Percentiles rank a stretch among this genome's conserved stretches.
Evolutionary conservation across 768 basidiomycete genomes (phyloP).

Genomic region (Lentinula sp.): DNA sequence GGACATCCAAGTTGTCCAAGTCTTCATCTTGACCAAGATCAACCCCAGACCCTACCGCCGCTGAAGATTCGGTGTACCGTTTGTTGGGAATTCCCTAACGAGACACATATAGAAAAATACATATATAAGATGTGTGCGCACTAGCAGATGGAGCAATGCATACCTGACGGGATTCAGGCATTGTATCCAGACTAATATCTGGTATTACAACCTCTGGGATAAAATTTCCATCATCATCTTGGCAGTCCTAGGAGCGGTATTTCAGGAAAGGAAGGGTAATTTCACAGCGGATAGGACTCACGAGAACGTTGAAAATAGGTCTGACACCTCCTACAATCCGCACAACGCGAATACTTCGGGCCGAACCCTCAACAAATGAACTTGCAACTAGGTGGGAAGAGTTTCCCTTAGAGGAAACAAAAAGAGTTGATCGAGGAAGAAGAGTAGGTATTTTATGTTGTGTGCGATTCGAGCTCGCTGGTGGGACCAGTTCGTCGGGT

Average conservation of each 20-base stretch:
- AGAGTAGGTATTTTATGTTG: conserved; percentile 45
- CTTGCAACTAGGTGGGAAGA: conserved; percentile 38
- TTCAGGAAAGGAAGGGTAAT: conserved; percentile 1
- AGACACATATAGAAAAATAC: not conserved
- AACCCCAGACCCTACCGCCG: conserved; percentile 63
- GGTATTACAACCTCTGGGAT: conserved; percentile 44
- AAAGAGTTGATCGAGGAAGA: conserved; percentile 44
- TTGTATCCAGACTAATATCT: conserved; percentile 24
- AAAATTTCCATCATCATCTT: conserved; percentile 48
- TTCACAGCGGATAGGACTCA: conserved; percentile 26
- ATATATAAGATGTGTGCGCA: not conserved
- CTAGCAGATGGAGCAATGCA: not conserved
- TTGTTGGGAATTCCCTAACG: conserved; percentile 42
- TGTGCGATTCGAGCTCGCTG: conserved; percentile 31
- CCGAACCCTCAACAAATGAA: conserved; percentile 34
- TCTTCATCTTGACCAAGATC: conserved; percentile 56
- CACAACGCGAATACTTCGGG: conserved; percentile 44
- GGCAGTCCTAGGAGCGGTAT: conserved; percentile 37
- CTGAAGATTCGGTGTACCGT: conserved; percentile 60
- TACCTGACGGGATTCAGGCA: conserved; percentile 16
- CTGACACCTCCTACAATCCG: conserved; percentile 49
- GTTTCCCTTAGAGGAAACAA: conserved; percentile 29
- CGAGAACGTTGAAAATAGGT: conserved; percentile 55
- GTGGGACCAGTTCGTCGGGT: conserved; percentile 35
- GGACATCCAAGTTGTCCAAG: conserved; percentile 43